Base-by-base conservation (phyloP, 106 monocot genomes). In the Posidonia australis region DNA sequence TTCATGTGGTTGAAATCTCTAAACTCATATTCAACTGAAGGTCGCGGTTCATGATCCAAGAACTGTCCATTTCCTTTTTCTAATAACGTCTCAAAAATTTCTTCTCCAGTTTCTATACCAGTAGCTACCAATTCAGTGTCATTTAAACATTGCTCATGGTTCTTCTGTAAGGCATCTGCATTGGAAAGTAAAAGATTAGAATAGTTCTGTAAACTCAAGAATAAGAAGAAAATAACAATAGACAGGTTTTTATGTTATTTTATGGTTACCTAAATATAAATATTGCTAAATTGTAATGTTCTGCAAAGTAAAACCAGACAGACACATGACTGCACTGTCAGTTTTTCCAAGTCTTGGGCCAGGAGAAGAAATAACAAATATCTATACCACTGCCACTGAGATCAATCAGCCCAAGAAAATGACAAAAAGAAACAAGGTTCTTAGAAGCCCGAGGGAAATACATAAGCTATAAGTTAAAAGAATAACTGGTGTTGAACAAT, bases 81-180 rank as follows among this genome's bases (percentile, higher is more conserved):
- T 20, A 28, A 61, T 10, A 52, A 44, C 28, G 24, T 20, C 59
- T 58, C 46, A 62, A 56, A 60, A 65, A 25, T 29, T 45, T 72
- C 69, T 60, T 60, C 28, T 20, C 45, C 71, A 44, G 45, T 60
- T 18, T 41, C 65, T 46, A n/a, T 54, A 82, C 26, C 53, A 43
- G 55, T 21, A 13, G 20, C 46, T 67, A 44, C 31, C n/a, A 27
- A 42, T 23, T 32, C 55, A 66, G 61, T 43, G 66, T 72, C 69
- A 75, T 25, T 19, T 19, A 48, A 71, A 66, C 10, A 19, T 17
- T 45, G 51, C 19, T 46, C 23, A 26, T 36, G 21, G 17, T 28
- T 71, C 51, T 9, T 54, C 60, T 23, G 54, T 1, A 28, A 44
- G 42, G 74, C 22, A 62, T 80, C 77, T 81, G 65, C 72, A 79